These are phyloP conservation scores for Solanum bulbocastanum DNA, from an alignment of 257 asterid species.

Conservation along the genomic window DNA sequence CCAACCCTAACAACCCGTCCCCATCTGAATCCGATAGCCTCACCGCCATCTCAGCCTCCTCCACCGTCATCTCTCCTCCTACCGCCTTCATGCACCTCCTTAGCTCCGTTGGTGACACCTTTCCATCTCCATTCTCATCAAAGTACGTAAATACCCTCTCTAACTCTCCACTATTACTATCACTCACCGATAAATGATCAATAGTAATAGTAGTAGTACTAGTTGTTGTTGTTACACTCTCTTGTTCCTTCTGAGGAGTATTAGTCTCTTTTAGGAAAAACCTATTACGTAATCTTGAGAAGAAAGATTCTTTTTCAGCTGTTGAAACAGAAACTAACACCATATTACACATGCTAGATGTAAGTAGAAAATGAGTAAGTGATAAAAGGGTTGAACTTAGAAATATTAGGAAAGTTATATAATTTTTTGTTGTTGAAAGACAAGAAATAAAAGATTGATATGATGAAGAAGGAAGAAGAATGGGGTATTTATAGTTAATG, in stretches of 20 bases:
- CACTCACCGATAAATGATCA: background rate
- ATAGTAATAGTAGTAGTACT: background rate
- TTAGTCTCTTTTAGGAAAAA: background rate
- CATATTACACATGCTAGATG: background rate
- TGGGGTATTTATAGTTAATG: background rate
- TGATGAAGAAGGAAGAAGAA: background rate
- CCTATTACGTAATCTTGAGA: background rate
- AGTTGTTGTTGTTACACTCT: background rate
- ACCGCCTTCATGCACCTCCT: background rate
- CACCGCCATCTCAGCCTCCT: slow-evolving; percentile 39
- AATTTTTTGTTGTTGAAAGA: background rate
- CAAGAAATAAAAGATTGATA: too few species aligned
- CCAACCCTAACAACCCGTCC: slow-evolving; percentile 42
- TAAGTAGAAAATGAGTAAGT: background rate
- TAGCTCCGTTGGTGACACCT: background rate
- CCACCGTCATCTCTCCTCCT: slow-evolving; percentile 10
- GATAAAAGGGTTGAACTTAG: background rate
- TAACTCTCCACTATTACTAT: background rate
- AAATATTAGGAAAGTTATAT: background rate
- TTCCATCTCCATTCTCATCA: slow-evolving; percentile 4
- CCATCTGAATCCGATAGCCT: slow-evolving; percentile 39
- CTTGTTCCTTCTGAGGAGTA: background rate
- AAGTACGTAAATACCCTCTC: slow-evolving; percentile 3
- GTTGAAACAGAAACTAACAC: background rate
- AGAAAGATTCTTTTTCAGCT: background rate